Conservation (phyloP, 805 yeast genomes). For the Saturnispora sekii region DNA sequence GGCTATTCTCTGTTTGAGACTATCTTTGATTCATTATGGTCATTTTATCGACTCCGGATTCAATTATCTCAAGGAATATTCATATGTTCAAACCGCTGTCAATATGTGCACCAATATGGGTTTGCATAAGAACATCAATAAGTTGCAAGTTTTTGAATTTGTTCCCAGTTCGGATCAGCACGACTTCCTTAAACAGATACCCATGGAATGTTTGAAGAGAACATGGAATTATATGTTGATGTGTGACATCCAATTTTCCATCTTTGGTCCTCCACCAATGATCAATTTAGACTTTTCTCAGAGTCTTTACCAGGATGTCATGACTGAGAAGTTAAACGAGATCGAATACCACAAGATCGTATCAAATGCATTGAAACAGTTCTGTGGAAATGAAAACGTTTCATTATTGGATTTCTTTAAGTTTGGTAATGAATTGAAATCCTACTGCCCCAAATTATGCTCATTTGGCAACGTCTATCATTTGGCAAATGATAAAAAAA, state of each 20-base stretch:
- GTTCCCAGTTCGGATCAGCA: background rate
- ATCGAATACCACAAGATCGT: background rate
- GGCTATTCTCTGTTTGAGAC: constrained; percentile 8
- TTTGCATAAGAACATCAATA: constrained; percentile 6
- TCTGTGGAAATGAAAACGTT: background rate
- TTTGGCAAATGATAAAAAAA: background rate
- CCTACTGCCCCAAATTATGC: background rate
- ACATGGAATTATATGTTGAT: constrained; percentile 14
- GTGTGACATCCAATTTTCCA: constrained; percentile 10
- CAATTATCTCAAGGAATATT: constrained; percentile 7
- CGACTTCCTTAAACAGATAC: constrained; percentile 4
- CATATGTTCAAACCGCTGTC: constrained; percentile 9
- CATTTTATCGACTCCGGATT: constrained; percentile 10
- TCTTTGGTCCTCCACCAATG: constrained; percentile 9
- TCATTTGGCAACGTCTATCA: background rate
- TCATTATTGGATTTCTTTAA: background rate
- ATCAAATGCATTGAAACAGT: background rate
- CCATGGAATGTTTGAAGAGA: constrained; percentile 4
- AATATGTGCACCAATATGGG: constrained; percentile 9
- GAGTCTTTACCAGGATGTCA: constrained; percentile 1
- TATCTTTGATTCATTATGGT: constrained; percentile 11
- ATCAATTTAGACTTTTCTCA: constrained; percentile 12
- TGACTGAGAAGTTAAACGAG: background rate
- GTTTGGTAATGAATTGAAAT: background rate
- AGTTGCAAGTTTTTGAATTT: background rate